A percentile compares a stretch with the other conserved stretches of the same genome.
Conservation (phyloP, 2,329 filamentous ascomycete genomes). For the Cadophora gregata region DNA sequence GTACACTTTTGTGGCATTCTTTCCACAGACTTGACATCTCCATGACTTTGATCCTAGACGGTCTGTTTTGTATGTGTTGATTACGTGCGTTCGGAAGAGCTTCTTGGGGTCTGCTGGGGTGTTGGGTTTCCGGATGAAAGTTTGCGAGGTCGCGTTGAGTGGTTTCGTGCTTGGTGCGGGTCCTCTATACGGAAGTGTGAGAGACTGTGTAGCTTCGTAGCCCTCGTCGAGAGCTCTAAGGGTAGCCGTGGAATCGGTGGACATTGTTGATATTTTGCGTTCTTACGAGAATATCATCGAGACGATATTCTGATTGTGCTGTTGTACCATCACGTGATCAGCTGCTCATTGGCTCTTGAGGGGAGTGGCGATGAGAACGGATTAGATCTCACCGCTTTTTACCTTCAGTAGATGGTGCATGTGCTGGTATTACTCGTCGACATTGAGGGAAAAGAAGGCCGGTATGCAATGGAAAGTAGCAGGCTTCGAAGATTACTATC, state of each 20-base stretch:
- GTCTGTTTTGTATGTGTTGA: slow-evolving; percentile 16
- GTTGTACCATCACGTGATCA: neutral
- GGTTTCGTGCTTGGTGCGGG: neutral
- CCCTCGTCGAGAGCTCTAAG: slow-evolving; percentile 6
- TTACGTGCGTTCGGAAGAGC: slow-evolving; percentile 13
- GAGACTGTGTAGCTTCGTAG: neutral
- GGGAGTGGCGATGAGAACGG: neutral
- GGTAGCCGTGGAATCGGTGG: slow-evolving; percentile 15
- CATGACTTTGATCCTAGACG: slow-evolving; percentile 10
- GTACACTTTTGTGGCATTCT: slow-evolving; percentile 13
- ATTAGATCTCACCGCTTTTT: neutral
- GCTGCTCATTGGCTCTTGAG: neutral
- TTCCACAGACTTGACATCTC: slow-evolving; percentile 13
- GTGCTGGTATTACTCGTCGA: neutral
- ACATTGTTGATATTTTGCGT: neutral
- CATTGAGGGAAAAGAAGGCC: neutral
- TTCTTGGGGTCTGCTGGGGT: neutral
- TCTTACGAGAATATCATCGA: neutral
- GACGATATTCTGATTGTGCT: neutral
- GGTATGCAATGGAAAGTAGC: neutral
- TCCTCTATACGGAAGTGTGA: slow-evolving; percentile 15
- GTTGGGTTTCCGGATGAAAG: neutral
- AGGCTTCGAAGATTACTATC: neutral
- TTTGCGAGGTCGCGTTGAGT: neutral
- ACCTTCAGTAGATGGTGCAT: neutral